Evolutionary conservation across 345 rosid genomes (phyloP), one percentile per base, ranked within the genome.

Genomic region (Dimocarpus longan): DNA sequence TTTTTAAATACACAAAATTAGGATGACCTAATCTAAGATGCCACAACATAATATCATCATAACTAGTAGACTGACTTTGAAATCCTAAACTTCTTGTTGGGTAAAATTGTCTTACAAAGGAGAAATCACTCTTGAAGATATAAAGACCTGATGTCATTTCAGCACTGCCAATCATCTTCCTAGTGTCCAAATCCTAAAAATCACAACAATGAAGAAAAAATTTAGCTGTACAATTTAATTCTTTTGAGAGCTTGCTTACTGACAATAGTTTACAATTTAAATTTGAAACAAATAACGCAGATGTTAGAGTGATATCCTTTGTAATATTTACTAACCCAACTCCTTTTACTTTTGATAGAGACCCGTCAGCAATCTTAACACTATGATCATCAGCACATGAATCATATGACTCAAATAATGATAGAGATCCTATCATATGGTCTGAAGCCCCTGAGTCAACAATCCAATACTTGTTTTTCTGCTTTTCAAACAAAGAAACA

Each of bases 111-210:
- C 50, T 44, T 3, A 22, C 66, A 62, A 10, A n/a, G 1, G 24
- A 21, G 15, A 62, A 3, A 62, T 62, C 28, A n/a, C 8, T 22
- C 3, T 21, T 9, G 24, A 62, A 5, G 24, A 62, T n/a, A 10
- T n/a, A 62, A 2, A 62, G 66, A 9, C 66, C 66, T n/a, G 18
- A 22, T 62, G 8, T 22, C 10, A 1, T 44, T 5, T 8, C 9
- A 64, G 39, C 67, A 64, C 21, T 64, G 39, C 67, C 67, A 64
- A 64, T 24, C 67, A 26, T 64, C 37, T 24, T 64, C 67, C 67
- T 10, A 11, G 40, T 22, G 4, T 2, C 16, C 28, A 64, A 26
- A 15, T 64, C 67, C 15, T 24, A 12, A 64, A 64, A 24, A 3
- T 22, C 40, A 64, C 67, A 64, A 11, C 11, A 8, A 32, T 15